phyloP scores from a whole-genome alignment of 805 yeast species.

The Ogataea siamensis region DNA sequence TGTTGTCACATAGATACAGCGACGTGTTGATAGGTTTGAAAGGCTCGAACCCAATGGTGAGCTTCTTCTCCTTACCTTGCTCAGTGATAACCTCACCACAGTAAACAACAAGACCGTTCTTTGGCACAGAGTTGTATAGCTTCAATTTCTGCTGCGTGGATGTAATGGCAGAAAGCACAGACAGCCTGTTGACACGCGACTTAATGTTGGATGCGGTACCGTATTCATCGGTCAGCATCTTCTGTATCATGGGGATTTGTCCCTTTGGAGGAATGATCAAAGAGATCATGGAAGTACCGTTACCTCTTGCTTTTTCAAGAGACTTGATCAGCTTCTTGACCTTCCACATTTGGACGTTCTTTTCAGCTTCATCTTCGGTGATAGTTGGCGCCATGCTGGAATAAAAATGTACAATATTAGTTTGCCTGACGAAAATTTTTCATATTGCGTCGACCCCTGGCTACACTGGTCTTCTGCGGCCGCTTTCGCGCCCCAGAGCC shows the following conservation, averaged over 20 bases:
- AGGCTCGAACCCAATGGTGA: slow-evolving; percentile 97
- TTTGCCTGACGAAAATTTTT: slow-evolving; percentile 14
- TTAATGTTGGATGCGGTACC: slow-evolving; percentile 98
- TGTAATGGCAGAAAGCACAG: slow-evolving; percentile 94
- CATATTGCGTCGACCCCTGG: slow-evolving; percentile 7
- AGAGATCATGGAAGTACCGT: slow-evolving; percentile 99
- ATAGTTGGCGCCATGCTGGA: slow-evolving; percentile 36
- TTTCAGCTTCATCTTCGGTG: slow-evolving; percentile 81
- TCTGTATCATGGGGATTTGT: slow-evolving; percentile 83
- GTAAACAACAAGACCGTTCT: slow-evolving; percentile 91
- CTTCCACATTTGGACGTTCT: slow-evolving; percentile 98
- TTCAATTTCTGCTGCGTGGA: slow-evolving; percentile 97
- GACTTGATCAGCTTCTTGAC: slow-evolving; percentile 89
- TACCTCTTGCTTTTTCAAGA: slow-evolving; percentile 91
- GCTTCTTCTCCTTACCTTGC: slow-evolving; percentile 96
- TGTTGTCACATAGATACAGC: slow-evolving; percentile 91
- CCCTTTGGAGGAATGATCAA: slow-evolving; percentile 93
- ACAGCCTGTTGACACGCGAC: slow-evolving; percentile 93
- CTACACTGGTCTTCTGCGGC: no score
- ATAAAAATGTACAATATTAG: slow-evolving; percentile 5
- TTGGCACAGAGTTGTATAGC: slow-evolving; percentile 84
- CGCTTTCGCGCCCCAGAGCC: no score
- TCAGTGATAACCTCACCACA: slow-evolving; percentile 98
- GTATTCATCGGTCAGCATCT: slow-evolving; percentile 95
- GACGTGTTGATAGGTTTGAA: slow-evolving; percentile 99